Evolutionary conservation across 352 stramenopile genomes (phyloP).

Genomic region (Detonula confervacea): DNA sequence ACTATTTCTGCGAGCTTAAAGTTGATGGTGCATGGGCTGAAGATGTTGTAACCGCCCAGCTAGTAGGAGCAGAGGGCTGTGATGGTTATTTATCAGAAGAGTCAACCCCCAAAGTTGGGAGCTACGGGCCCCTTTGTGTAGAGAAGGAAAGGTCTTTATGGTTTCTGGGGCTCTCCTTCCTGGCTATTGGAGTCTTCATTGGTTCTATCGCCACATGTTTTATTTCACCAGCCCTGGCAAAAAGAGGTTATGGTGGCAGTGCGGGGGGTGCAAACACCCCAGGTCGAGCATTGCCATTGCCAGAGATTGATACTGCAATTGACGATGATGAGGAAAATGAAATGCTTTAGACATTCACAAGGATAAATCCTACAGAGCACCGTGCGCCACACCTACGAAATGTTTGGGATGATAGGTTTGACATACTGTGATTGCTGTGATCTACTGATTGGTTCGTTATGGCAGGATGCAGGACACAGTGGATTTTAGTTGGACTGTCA

Average conservation of each 20-base stretch:
- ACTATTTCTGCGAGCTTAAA: constrained; percentile 62
- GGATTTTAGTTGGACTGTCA: no score
- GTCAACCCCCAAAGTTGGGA: not conserved
- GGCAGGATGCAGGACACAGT: no score
- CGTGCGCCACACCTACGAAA: no score
- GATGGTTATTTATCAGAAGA: constrained; percentile 5
- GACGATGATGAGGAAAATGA: constrained; percentile 30
- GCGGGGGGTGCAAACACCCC: not conserved
- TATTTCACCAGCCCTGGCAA: constrained; percentile 4
- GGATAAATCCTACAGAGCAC: no score
- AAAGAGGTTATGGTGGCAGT: constrained; percentile 5
- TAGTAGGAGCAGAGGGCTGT: constrained; percentile 37
- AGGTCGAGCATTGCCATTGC: constrained; percentile 19
- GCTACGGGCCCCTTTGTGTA: constrained; percentile 27
- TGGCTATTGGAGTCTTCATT: constrained; percentile 35
- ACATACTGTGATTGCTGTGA: no score
- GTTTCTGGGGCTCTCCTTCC: constrained; percentile 38
- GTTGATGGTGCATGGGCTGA: constrained; percentile 56
- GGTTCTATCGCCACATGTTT: constrained; percentile 27
- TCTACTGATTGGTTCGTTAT: no score
- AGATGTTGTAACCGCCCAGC: constrained; percentile 27
- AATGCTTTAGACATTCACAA: constrained; percentile 13
- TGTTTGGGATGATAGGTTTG: no score
- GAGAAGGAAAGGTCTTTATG: constrained; percentile 29
- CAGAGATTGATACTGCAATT: constrained; percentile 16